Base-by-base conservation (phyloP, 805 yeast species). In the Brettanomyces sp. region DNA sequence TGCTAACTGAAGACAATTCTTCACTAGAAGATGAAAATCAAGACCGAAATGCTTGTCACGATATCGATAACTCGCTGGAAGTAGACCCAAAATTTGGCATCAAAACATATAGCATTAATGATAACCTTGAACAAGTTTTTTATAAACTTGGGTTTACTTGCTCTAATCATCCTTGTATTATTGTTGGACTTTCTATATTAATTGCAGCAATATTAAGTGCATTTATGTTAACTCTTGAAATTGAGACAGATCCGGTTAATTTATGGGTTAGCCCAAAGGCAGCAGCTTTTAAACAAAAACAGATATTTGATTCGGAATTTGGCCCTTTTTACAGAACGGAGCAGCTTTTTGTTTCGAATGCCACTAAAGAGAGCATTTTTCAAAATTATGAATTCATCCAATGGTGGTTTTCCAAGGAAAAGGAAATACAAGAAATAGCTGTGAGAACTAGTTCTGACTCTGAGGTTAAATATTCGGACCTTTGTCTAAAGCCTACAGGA, bases 261-360 rank as follows among this genome's bases (percentile, higher is more conserved):
- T 67, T 91, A 30, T 91, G 99, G 99, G 98, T 93, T 0, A 82
- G 93, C 52, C 80, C 90, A 3, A 57, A 67, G 21, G 84, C 93
- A 8, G 79, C 76, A 3, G 88, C 89, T 11, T 81, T 72, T 45
- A 66, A 74, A 38, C 82, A 91, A 55, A 80, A 82, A 55, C 66
- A 70, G 45, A 80, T 69, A 53, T 91, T 79, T 59, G 96, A 93
- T 59, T 72, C 74, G 21, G 77, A 79, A 49, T 91, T 91, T 63
- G 96, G 97, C 1, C 95, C 95, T 36, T 91, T 93, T 68, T 93
- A 84, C 66, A 72, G 97, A 54, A 78, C 87, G 4, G 91, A 88
- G 56, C 98, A 91, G 63, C 66, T 87, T 0, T 85, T 86, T 52
- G 68, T 91, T 5, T 77, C 81, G 3, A 82, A 82, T 53, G 78